Base-by-base conservation (phyloP, 305 asterid genomes). In the Andrographis paniculata region DNA sequence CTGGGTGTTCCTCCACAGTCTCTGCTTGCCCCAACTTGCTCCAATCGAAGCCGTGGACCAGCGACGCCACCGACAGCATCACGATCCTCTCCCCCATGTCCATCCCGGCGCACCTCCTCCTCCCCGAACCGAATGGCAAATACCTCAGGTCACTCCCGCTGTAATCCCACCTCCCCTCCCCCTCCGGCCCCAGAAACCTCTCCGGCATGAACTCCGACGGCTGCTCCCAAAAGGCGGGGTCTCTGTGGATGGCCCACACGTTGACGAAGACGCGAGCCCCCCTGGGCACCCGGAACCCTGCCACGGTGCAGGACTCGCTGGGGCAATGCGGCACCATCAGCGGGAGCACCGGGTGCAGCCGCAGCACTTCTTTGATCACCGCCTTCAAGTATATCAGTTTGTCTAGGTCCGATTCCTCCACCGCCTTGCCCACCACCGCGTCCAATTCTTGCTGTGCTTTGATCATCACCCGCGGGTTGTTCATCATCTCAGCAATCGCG, bases 41-140 rank as follows among this genome's bases (percentile, higher is more conserved):
- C 80, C 80, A 73, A 14, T 74, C 58, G 37, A 70, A 74, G 21
- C 67, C 67, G 20, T 74, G 80, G 56, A 74, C n/a, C 13, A 74
- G 20, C 12, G 75, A 55, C 10, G 75, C 75, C 11, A 74, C 6
- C 4, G 63, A 17, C 48, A 42, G 55, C 51, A 46, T 66, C 0
- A 49, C 21, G 69, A 73, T 63, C 42, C 62, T 65, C 61, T 69
- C 71, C 1, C 69, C 80, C 56, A 70, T 65, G 8, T 65, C 67
- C 20, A 66, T 60, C 0, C 95, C 93, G 0, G 80, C 85, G 35
- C 88, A 84, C 3, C 72, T 73, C 22, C 95, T 76, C 50, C 85
- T 46, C 0, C 95, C 95, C 1, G 93, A 78, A 14, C 95, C 93
- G 23, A 77, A 84, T 5, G 95, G 95, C 3, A 84, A 40, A 45